Base-by-base conservation (phyloP, 2,329 filamentous ascomycete genomes). In the Delphinella strobiligena region DNA sequence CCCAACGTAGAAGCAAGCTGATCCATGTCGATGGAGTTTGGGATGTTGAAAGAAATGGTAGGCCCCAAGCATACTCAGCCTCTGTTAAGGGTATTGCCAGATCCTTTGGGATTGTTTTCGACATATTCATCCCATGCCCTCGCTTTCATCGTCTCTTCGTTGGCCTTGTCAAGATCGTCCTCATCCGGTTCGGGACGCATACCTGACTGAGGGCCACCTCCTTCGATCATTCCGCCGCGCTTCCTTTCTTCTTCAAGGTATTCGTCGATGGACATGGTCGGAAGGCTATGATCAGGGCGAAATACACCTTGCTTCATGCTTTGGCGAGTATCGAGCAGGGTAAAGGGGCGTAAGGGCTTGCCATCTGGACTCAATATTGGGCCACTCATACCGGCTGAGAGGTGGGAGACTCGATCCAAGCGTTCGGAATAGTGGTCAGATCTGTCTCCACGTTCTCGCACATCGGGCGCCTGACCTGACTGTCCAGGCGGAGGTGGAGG, bases 241-340 rank as follows among this genome's bases (percentile, higher is more conserved):
- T 75, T 73, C 54, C 74, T 74, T 65, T 96, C 91, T 61, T 96
- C 89, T 38, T 93, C 91, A 12, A 98, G 68, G 55, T 96, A 98
- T 64, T 98, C 91, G 51, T 98, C 91, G 45, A 98, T 95, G 1
- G 78, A 84, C 91, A 98, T 96, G 3, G 91, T 96, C 1, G 91
- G 91, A 43, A 98, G 65, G 61, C 85, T 95, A 58, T 98, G 91
- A 5, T 91, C 86, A 0, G 86, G 77, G 40, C 84, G 74, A 61
- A 98, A 98, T 1, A 98, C 89, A 2, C 82, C 82, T 43, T 79
- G 71, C 44, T 79, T 75, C 43, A 94, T 61, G 45, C 86, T 79
- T 45, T 85, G 77, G 29, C 91, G 74, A 48, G 72, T 80, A 43
- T 81, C 80, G 4, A 93, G 69, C 16, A 98, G 69, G 1, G 87